Conservation (phyloP, 2,329 filamentous ascomycete genomes). For the Sporothrix humicola region DNA sequence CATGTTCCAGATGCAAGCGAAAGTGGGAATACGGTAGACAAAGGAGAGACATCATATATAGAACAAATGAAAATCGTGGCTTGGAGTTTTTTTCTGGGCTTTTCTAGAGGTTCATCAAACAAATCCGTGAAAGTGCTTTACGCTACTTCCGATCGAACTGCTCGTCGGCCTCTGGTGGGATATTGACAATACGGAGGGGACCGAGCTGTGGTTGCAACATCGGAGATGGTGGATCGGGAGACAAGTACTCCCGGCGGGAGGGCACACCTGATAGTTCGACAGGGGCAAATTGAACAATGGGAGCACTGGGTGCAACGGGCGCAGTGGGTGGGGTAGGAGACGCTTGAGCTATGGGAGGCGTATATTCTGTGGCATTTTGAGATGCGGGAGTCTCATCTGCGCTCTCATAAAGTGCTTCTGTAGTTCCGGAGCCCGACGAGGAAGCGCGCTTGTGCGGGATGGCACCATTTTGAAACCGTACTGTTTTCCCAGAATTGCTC, state of each 20-base stretch:
- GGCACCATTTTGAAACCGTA: neutral
- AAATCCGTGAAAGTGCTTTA: too few relatives aligned
- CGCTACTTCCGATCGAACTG: neutral
- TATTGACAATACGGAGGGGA: slow-evolving; percentile 31
- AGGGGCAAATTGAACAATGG: neutral
- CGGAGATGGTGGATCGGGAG: slow-evolving; percentile 20
- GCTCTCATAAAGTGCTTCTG: neutral
- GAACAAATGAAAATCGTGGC: slow-evolving; percentile 26
- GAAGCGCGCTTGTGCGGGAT: slow-evolving; percentile 30
- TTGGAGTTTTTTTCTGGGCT: neutral
- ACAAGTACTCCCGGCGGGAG: neutral
- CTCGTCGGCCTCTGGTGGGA: neutral
- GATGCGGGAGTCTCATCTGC: neutral
- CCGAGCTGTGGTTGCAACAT: slow-evolving; percentile 28
- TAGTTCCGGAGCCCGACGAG: slow-evolving; percentile 30
- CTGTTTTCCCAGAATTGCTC: slow-evolving; percentile 29
- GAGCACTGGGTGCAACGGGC: neutral
- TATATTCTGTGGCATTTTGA: too few relatives aligned
- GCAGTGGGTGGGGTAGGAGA: neutral
- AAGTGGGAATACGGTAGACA: slow-evolving; percentile 8
- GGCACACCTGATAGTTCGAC: neutral
- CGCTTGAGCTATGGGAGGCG: neutral
- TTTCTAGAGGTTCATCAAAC: neutral
- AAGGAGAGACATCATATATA: slow-evolving; percentile 17
- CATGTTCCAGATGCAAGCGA: slow-evolving; percentile 1